Base-by-base conservation (phyloP, 2,329 filamentous ascomycete genomes). In the Apiospora sp. region DNA sequence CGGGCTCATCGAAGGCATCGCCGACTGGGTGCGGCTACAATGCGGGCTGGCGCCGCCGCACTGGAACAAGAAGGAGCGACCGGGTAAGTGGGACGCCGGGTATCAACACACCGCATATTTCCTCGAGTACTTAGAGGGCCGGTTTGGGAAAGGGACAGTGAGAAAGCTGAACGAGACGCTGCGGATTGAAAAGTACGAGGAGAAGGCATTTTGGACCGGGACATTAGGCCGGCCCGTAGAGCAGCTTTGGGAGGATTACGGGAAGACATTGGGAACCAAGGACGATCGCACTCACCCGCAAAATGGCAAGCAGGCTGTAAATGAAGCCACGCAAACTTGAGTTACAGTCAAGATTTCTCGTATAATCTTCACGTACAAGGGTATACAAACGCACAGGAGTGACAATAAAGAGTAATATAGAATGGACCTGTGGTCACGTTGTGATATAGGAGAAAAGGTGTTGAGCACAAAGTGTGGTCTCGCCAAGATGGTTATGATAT, bases 31-130 rank as follows among this genome's bases (percentile, higher is more conserved):
- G 34, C 89, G 96, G 2, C 84, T 98, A 74, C 91, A 90, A 75
- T 92, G 92, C 69, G 89, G 88, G 0, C 87, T 97, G 41, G 89
- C 86, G 12, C 94, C 96, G 54, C 93, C 94, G 69, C 95, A 98
- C 83, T 98, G 96, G 96, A 92, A 90, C 80, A 54, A 46, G 68
- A 77, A 49, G 10, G 54, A 79, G 69, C 78, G 82, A 0, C 79
- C 76, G 10, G 88, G 88, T 24, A 87, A 88, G n/a, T 98, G 95
- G 95, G 94, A 98, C 81, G 89, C 87, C 51, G 95, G 95, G 0
- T 98, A 98, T 83, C 92, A 98, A 84, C 90, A 93, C 76, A 98
- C 96, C 8, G 96, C 92, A 0, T 98, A 94, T 81, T 98, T 98
- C 77, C 83, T 98, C 69, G 92, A 96, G 71, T 98, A 94, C 84